These are phyloP conservation scores for Globisporangium uncinulatum DNA, from an alignment of 352 stramenopile species.

Conservation along the genomic window DNA sequence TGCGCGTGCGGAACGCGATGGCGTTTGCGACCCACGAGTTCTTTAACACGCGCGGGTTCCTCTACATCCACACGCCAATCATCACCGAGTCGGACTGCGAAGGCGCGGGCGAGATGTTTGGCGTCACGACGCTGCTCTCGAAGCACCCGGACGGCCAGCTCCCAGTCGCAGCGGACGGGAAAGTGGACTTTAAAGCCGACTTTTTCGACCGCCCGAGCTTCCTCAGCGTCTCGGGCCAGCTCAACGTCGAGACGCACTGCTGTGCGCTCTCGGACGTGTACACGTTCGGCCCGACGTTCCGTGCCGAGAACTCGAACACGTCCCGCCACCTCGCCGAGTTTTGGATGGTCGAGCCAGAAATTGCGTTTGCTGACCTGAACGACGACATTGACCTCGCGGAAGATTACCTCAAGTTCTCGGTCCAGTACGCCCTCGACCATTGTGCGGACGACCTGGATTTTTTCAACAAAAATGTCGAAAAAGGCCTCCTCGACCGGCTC, in stretches of 20 bases:
- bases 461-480: slow-evolving; percentile 92
- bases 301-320: slow-evolving; percentile 99
- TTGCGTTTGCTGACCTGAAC: slow-evolving; percentile 84
- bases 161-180: slow-evolving; percentile 40
- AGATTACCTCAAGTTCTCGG: slow-evolving; percentile 95
- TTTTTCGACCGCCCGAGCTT: slow-evolving; percentile 87
- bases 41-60: slow-evolving; percentile 90
- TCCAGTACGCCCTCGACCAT: slow-evolving; percentile 90
- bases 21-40: slow-evolving; percentile 92
- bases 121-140: slow-evolving; percentile 89
- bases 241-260: slow-evolving; percentile 95
- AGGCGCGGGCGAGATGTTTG: slow-evolving; percentile 97
- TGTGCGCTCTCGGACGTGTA: slow-evolving; percentile 90
- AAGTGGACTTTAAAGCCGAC: slow-evolving; percentile 89
- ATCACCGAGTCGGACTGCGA: slow-evolving; percentile 98
- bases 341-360: slow-evolving; percentile 98
- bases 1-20: slow-evolving; percentile 92
- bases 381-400: slow-evolving; percentile 95
- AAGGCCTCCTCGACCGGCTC: slow-evolving; percentile 76
- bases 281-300: slow-evolving; percentile 99
- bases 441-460: slow-evolving; percentile 92
- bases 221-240: slow-evolving; percentile 96
- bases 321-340: slow-evolving; percentile 97
- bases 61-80: slow-evolving; percentile 95
- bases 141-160: slow-evolving; percentile 73